Percentiles rank a stretch among this genome's conserved stretches.
Conservation (phyloP, 257 asterid genomes). For the Penstemon barbatus region DNA sequence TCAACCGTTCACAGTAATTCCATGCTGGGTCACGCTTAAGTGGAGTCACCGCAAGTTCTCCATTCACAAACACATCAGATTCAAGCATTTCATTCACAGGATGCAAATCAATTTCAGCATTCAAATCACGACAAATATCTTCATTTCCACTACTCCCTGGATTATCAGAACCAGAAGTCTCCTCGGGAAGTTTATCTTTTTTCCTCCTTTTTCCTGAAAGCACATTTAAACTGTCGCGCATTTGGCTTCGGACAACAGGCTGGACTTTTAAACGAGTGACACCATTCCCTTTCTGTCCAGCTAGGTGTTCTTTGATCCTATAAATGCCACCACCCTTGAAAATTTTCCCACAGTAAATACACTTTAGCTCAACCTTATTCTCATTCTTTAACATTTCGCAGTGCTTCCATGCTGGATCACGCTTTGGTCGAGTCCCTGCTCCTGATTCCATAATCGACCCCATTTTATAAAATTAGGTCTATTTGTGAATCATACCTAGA, state of each 20-base stretch:
- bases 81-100: slow-evolving; percentile 10
- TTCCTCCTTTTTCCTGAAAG: slow-evolving; percentile 1
- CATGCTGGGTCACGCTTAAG: slow-evolving; percentile 11
- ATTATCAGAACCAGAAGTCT: not conserved
- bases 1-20: slow-evolving; percentile 13
- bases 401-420: slow-evolving; percentile 97
- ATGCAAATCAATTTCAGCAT: slow-evolving; percentile 5
- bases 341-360: slow-evolving; percentile 82
- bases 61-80: slow-evolving; percentile 34
- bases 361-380: slow-evolving; percentile 74
- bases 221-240: not conserved
- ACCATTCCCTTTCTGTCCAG: slow-evolving; percentile 96
- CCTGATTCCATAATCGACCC: slow-evolving; percentile 65
- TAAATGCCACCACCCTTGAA: slow-evolving; percentile 98
- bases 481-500: not conserved
- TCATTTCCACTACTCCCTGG: slow-evolving; percentile 19
- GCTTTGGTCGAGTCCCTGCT: slow-evolving; percentile 78
- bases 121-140: not conserved
- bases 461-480: slow-evolving; percentile 32
- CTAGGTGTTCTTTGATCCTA: slow-evolving; percentile 93
- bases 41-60: not conserved
- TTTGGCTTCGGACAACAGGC: not conserved
- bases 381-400: slow-evolving; percentile 86
- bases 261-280: slow-evolving; percentile 56
- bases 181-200: not conserved